Base-by-base conservation (phyloP, 2,329 filamentous ascomycete species). In the Scytalidium lignicola region DNA sequence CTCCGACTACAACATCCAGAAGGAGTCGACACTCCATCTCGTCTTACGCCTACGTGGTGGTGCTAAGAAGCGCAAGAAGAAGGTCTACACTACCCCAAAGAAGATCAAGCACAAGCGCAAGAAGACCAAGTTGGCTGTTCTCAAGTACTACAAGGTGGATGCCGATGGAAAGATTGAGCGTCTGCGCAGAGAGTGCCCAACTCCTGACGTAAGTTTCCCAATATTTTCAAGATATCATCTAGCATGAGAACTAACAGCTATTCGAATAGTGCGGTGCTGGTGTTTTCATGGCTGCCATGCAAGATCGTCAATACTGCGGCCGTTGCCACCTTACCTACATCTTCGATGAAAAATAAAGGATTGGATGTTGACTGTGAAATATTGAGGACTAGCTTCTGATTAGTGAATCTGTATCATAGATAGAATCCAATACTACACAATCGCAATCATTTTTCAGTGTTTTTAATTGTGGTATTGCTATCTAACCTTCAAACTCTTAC, bases 21-120 rank as follows among this genome's bases (percentile, higher is more conserved):
- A 99, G 87, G 92, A 97, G 85, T 91, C 85, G 65, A 99, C 93
- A 67, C 90, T 99, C 63, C 93, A 99, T 79, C 80, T 97, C 66
- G 93, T 99, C 67, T 86, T 99, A 67, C 90, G 93, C 72, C 90
- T 99, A 56, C 93, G 92, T 83, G 93, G 93, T 83, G 93, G 92
- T 76, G 91, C 76, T 72, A 99, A 99, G 90, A 96, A 97, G 89
- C 86, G 95, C 78, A 99, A 99, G 90, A 96, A 96, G 90, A 99
- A 99, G 91, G 93, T 99, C 66, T 99, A 99, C 88, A 97, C 90
- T 74, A 99, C 93, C 70, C 93, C 93, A 75, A 99, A 99, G 91
- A 99, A 99, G 90, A 99, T 99, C 88, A 99, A 99, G 93, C 93
- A 99, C 87, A 99, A 99, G 91, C 88, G 90, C 82, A 99, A 97